Evolutionary conservation across 305 asterid genomes (phyloP), one percentile per base, ranked within the genome.

Genomic region (Salvia sclarea): DNA sequence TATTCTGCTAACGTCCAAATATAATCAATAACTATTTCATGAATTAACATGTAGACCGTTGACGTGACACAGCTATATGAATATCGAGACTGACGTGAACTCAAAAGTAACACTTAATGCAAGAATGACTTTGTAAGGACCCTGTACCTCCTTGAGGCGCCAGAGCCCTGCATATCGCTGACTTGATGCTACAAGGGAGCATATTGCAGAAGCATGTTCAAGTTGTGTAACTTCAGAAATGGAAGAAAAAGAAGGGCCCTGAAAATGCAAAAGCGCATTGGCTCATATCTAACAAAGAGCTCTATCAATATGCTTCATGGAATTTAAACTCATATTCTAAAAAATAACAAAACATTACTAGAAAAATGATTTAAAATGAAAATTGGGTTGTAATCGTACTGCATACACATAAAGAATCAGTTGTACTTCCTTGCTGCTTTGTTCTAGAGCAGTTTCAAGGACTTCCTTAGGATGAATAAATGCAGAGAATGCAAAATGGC

Each of bases 141-240:
- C 38, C 25, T 53, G 24, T 83, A 91, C 96, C 94, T 91, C 96
- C 71, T 87, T 82, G 79, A 91, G 86, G 73, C 96, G 91, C 98
- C 98, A 89, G 45, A 91, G 85, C 56, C 98, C 98, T 67, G 81
- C 75, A 79, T 72, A 76, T 78, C 96, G 83, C 84, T 79, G 90
- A 70, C 90, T 83, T 45, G 91, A 87, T 71, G 91, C 91, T 71
- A 91, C 82, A 17, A 91, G 84, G 43, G 88, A 80, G 84, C 94
- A 85, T 72, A 88, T 45, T 45, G 92, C 92, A 71, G 92, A 76
- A 76, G 79, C 74, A 77, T 69, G 78, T 61, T 82, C 87, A 67
- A 60, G 68, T 68, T 77, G 70, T 16, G 73, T 69, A 66, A 74
- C 60, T 59, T 77, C 81, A 52, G 90, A 77, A 55, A 84, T 75